phyloP scores from a whole-genome alignment of 768 basidiomycete genomes.

The Pulveroboletus sp. region DNA sequence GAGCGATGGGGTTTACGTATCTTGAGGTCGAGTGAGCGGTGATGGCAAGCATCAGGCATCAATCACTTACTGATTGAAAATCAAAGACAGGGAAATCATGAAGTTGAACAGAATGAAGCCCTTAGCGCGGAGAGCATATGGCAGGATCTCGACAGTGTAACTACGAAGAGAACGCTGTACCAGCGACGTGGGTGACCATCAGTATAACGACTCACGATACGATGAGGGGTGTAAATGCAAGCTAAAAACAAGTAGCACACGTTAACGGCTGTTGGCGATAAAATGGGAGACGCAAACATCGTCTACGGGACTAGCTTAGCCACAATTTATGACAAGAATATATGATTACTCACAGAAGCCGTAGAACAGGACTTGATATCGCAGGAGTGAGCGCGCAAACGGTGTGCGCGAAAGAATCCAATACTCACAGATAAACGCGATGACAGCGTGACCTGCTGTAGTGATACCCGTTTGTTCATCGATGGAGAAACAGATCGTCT shows the following conservation, averaged over 20 bases:
- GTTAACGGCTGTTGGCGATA: neutral
- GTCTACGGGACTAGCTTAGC: conserved; percentile 14
- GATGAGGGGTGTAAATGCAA: conserved; percentile 42
- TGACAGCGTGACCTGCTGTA: conserved; percentile 40
- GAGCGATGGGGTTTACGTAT: conserved; percentile 38
- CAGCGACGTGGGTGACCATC: neutral
- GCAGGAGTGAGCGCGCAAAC: neutral
- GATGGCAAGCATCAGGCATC: conserved; percentile 20
- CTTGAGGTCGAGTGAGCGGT: conserved; percentile 13
- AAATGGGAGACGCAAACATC: conserved; percentile 25
- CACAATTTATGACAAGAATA: neutral
- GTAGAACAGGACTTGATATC: conserved; percentile 36
- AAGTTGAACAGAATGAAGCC: conserved; percentile 40
- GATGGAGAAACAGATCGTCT: conserved; percentile 36
- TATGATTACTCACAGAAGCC: conserved; percentile 30
- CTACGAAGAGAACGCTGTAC: conserved; percentile 4
- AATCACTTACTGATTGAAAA: conserved; percentile 42
- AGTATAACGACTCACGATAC: conserved; percentile 25
- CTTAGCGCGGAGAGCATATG: conserved; percentile 39
- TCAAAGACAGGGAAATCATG: conserved; percentile 35
- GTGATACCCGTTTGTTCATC: conserved; percentile 26
- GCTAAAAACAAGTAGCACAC: conserved; percentile 8
- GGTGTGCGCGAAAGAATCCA: neutral
- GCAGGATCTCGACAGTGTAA: conserved; percentile 44
- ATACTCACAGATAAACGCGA: conserved; percentile 44